Base-by-base conservation (phyloP, 1,284 basidiomycete genomes). In the Entoloma clypeatum region DNA sequence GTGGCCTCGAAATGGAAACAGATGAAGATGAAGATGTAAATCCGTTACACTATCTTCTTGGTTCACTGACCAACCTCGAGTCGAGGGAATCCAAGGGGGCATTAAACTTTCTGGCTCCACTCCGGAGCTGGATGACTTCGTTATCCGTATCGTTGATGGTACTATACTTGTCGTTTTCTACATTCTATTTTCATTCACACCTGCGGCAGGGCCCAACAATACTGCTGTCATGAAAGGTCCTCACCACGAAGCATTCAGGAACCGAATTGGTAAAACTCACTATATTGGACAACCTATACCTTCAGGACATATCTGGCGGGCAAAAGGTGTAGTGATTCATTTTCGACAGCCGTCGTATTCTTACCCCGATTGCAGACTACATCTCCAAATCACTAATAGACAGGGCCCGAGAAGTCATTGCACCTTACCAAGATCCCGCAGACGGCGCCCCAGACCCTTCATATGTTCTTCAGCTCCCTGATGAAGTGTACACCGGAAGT, bases 61-160 rank as follows among this genome's bases (percentile, higher is more conserved):
- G 25, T 29, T 13, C 28, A 18, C 21, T 18, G 34, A 32, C 22
- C 7, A 39, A 39, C 22, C 5, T 23, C 37, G 41, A 54, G 23
- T 45, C 16, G 47, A 92, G 88, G 90, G 89, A 4, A 61, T 92
- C 18, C 69, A 79, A 36, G 86, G 81, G 2, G 69, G 78, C 11
- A 61, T 92, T 36, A 74, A 72, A 27, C 76, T 94, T 44, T 65
- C 72, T 7, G 92, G 93, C 0, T 74, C 75, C 0, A 78, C 86
- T 0, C 77, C 81, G 0, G 83, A 89, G 17, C 67, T 96, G 1
- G 90, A 89, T 39, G 82, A 87, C 6, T 96, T 95, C 59, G 72
- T 69, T 3, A 72, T 97, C 45, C 77, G 85, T 14, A 74, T 95
- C 34, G 73, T 82, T n/a, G 88, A 95, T 54, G 80, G 91, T 86